phyloP scores from a whole-genome alignment of 2,329 filamentous ascomycete species.

The Exserohilum turcica region DNA sequence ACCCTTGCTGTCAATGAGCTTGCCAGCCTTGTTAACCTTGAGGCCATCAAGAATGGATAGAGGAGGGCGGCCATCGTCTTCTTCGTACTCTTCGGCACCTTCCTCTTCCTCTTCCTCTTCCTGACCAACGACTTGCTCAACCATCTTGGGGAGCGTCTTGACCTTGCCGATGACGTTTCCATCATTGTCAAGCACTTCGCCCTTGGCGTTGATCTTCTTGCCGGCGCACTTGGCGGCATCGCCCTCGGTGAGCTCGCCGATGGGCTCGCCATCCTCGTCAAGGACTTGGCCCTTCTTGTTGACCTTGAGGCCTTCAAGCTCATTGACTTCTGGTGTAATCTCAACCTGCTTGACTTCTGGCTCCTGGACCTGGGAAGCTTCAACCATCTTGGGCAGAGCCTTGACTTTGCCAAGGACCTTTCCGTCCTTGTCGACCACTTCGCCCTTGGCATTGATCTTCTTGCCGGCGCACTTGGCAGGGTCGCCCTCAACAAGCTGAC shows the following conservation, averaged over 20 bases:
- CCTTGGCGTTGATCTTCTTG: conserved; percentile 68
- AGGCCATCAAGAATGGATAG: conserved; percentile 58
- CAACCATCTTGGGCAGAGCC: conserved; percentile 53
- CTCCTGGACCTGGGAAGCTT: conserved; percentile 22
- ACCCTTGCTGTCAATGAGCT: conserved; percentile 55
- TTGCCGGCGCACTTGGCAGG: conserved; percentile 67
- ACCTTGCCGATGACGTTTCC: conserved; percentile 68
- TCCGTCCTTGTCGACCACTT: conserved; percentile 67
- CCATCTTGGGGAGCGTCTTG: conserved; percentile 56
- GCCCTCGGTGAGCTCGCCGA: conserved; percentile 61
- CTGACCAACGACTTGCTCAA: conserved; percentile 44
- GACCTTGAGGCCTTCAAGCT: conserved; percentile 60
- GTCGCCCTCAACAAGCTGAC: conserved; percentile 62
- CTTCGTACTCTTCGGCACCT: conserved; percentile 44
- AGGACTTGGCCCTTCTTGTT: conserved; percentile 63
- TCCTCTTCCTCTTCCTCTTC: conserved; percentile 40
- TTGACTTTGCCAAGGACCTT: conserved; percentile 67
- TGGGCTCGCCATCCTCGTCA: conserved; percentile 59
- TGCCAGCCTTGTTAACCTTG: conserved; percentile 57
- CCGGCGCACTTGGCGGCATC: conserved; percentile 66
- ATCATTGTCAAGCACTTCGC: conserved; percentile 67
- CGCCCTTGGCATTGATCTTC: conserved; percentile 68
- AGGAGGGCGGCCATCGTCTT: conserved; percentile 51
- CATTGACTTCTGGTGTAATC: conserved; percentile 53
- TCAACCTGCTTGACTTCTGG: conserved; percentile 50